Evolutionary conservation across 2,329 filamentous ascomycete genomes (phyloP).

Genomic region (Stylonectria norvegica): DNA sequence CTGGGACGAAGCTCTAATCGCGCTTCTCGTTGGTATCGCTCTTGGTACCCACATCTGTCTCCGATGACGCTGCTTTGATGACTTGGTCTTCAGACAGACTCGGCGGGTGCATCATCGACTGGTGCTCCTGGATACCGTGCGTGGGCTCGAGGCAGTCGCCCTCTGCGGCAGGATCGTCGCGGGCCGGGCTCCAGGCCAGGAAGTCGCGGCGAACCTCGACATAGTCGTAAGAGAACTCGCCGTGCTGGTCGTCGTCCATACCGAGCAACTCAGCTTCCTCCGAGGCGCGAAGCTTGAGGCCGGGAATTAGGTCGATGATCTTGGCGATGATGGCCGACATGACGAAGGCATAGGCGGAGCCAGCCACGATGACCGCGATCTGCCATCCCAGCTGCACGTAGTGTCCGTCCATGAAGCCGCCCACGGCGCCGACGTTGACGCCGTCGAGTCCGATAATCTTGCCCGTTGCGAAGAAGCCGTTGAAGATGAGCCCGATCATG

Average conservation of each 20-base stretch:
- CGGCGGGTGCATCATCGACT: slow-evolving; percentile 35
- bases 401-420: slow-evolving; percentile 74
- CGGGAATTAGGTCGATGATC: slow-evolving; percentile 70
- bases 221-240: slow-evolving; percentile 88
- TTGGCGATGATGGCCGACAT: slow-evolving; percentile 72
- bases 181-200: slow-evolving; percentile 79
- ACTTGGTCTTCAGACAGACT: slow-evolving; percentile 26
- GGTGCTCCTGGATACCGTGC: slow-evolving; percentile 69
- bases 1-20: no score
- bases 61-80: slow-evolving; percentile 22
- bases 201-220: slow-evolving; percentile 86
- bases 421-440: slow-evolving; percentile 64
- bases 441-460: slow-evolving; percentile 73
- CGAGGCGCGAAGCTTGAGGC: slow-evolving; percentile 73
- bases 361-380: slow-evolving; percentile 69
- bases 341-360: slow-evolving; percentile 66
- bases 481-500: slow-evolving; percentile 68
- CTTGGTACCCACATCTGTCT: slow-evolving; percentile 11
- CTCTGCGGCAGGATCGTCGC: slow-evolving; percentile 58
- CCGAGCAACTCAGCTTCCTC: slow-evolving; percentile 81
- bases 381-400: slow-evolving; percentile 75
- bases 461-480: slow-evolving; percentile 66
- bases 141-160: slow-evolving; percentile 60
- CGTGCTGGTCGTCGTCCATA: slow-evolving; percentile 88
- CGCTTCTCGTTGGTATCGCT: slow-evolving; percentile 11